Conservation (phyloP, 306 rosid genomes). For the Trifolium pratense region DNA sequence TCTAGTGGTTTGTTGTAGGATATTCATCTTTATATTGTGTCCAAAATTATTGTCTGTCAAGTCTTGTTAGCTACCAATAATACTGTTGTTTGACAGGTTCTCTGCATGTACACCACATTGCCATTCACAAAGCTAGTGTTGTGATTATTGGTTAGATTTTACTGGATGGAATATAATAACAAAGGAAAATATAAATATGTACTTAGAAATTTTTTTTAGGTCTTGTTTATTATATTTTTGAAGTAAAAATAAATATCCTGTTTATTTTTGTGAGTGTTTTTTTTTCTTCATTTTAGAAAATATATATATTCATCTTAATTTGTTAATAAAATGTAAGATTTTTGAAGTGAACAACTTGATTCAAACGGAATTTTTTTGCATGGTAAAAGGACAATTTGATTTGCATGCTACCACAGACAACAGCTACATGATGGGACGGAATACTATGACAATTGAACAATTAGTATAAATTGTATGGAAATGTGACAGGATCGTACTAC, state of each 20-base stretch:
- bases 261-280: too few relatives aligned
- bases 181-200: too few relatives aligned
- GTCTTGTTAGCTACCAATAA: slow-evolving; percentile 1
- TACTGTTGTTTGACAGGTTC: not conserved
- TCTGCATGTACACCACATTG: not conserved
- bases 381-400: not conserved
- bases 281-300: too few relatives aligned
- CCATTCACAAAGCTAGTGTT: not conserved
- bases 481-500: not conserved
- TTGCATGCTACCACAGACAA: not conserved
- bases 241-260: too few relatives aligned
- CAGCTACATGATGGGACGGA: not conserved
- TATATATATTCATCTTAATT: too few relatives aligned
- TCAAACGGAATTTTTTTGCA: too few relatives aligned
- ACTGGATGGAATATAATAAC: too few relatives aligned
- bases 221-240: too few relatives aligned
- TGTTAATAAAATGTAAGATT: too few relatives aligned
- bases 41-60: not conserved
- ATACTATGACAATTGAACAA: not conserved
- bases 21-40: not conserved
- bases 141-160: not conserved
- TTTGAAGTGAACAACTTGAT: too few relatives aligned
- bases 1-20: not conserved
- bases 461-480: not conserved
- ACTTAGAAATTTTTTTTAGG: too few relatives aligned